Evolutionary conservation across 495 filamentous ascomycete genomes (phyloP).

Genomic region (Haplographium delicatum): DNA sequence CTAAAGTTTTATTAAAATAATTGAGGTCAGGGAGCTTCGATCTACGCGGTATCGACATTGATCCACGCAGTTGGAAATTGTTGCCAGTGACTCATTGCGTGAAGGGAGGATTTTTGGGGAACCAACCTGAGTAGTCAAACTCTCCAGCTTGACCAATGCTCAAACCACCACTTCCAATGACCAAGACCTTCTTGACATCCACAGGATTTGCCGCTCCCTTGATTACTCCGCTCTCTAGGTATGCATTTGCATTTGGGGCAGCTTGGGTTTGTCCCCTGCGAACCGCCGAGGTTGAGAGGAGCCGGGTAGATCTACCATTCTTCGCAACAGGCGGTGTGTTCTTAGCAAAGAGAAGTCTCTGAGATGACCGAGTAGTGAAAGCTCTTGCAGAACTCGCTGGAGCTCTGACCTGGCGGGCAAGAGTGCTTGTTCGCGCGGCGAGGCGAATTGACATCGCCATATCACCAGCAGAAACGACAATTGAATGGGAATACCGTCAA

Average conservation of each 20-base stretch:
- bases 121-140: constrained; percentile 94
- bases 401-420: constrained; percentile 21
- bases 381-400: constrained; percentile 12
- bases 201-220: constrained; percentile 54
- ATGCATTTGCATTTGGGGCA: constrained; percentile 80
- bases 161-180: constrained; percentile 91
- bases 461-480: constrained; percentile 10
- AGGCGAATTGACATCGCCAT: constrained; percentile 22
- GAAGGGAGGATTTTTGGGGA: constrained; percentile 11
- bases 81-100: constrained; percentile 22
- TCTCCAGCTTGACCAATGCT: constrained; percentile 98
- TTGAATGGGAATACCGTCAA: constrained; percentile 6
- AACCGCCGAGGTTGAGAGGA: constrained; percentile 22
- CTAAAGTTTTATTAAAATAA: neutral
- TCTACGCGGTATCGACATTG: neutral
- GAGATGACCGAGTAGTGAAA: constrained; percentile 21
- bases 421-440: constrained; percentile 15
- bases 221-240: constrained; percentile 80
- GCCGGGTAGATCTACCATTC: constrained; percentile 15
- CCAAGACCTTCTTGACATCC: constrained; percentile 96
- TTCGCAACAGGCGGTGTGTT: constrained; percentile 11
- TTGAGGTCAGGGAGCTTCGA: neutral
- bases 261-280: constrained; percentile 41
- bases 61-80: constrained; percentile 29
- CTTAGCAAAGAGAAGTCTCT: constrained; percentile 17